Conservation (phyloP, 2,329 filamentous ascomycete genomes). For the Didymellaceae sp. region DNA sequence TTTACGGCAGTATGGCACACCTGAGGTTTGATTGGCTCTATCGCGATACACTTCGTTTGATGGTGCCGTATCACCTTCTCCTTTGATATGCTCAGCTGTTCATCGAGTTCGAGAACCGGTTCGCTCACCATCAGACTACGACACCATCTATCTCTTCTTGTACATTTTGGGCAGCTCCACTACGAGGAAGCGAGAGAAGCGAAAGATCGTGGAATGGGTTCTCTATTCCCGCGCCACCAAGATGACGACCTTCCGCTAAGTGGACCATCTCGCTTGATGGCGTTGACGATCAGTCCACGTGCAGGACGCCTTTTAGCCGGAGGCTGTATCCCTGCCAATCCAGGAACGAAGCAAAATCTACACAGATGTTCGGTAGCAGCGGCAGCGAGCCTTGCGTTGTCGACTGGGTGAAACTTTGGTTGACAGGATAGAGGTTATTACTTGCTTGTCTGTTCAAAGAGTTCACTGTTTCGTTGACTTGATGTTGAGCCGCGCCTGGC, state of each 20-base stretch:
- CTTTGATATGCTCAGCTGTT: conserved; percentile 4
- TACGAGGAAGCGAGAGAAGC: conserved; percentile 6
- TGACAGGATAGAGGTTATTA: neutral
- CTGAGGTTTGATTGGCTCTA: conserved; percentile 1
- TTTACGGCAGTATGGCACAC: conserved; percentile 5
- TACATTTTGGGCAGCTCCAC: neutral
- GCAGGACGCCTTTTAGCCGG: conserved; percentile 30
- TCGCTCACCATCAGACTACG: neutral
- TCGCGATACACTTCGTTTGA: neutral
- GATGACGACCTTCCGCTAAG: conserved; percentile 17
- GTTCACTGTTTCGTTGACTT: neutral
- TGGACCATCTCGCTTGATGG: conserved; percentile 24
- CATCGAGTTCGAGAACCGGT: conserved; percentile 1
- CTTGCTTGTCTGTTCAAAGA: neutral
- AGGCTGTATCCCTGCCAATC: conserved; percentile 16
- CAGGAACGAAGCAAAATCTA: conserved; percentile 22
- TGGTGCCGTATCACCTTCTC: conserved; percentile 7
- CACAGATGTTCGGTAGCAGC: conserved; percentile 21
- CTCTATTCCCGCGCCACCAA: conserved; percentile 13
- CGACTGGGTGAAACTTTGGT: neutral
- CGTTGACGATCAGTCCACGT: conserved; percentile 31
- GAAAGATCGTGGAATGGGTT: neutral
- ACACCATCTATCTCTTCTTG: conserved; percentile 1
- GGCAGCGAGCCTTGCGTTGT: conserved; percentile 19
- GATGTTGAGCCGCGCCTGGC: neutral